Percentiles rank a stretch among this genome's conserved stretches.
phyloP scores from a whole-genome alignment of 2,329 filamentous ascomycete genomes.

The Metarhizium robertsii region DNA sequence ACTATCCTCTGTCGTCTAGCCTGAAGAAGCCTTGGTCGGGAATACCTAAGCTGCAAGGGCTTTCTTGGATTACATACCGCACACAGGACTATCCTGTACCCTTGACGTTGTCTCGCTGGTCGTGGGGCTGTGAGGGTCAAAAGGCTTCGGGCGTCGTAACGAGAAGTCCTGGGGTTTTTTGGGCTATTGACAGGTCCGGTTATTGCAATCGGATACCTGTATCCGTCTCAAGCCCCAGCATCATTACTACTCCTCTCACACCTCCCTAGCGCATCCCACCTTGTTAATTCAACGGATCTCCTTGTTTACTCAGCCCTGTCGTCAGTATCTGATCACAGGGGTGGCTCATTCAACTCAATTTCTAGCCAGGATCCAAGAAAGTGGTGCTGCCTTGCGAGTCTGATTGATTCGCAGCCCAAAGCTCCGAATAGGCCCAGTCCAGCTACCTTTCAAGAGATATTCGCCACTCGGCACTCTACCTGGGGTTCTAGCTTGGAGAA shows the following conservation, averaged over 20 bases:
- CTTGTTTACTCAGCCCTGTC: not conserved
- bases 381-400: not conserved
- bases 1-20: not conserved
- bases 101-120: not conserved
- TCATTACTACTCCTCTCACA: not conserved
- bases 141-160: not conserved
- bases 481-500: not conserved
- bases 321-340: not conserved
- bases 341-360: not conserved
- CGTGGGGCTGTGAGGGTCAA: not conserved
- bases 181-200: not conserved
- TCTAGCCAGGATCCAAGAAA: not conserved
- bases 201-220: not conserved
- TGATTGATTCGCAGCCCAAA: not conserved
- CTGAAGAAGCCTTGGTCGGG: not conserved
- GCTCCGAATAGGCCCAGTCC: not conserved
- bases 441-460: not conserved
- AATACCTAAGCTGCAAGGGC: not conserved
- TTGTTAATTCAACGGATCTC: not conserved
- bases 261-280: not conserved
- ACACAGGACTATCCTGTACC: not conserved
- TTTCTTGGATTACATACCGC: not conserved
- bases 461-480: not conserved
- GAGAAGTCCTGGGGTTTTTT: not conserved
- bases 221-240: not conserved